phyloP scores from a whole-genome alignment of 2,329 filamentous ascomycete genomes.

The Colletotrichum siamense region DNA sequence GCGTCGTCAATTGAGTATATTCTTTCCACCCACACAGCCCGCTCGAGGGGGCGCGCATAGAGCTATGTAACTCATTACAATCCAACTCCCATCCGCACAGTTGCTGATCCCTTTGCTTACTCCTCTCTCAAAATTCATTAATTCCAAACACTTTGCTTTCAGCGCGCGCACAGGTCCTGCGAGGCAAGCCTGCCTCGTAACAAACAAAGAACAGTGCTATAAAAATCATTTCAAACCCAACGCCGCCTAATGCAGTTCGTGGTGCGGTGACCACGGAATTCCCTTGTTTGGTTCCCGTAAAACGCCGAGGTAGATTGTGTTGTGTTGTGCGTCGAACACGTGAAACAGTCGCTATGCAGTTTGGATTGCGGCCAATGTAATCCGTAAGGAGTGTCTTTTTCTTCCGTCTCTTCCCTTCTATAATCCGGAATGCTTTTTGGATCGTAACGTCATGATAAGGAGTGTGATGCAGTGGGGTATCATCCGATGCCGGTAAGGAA shows the following conservation, averaged over 20 bases:
- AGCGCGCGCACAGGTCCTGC: neutral
- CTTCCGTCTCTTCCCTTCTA: neutral
- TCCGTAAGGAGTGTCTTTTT: constrained; percentile 23
- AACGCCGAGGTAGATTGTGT: constrained; percentile 5
- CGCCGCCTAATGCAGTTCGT: constrained; percentile 21
- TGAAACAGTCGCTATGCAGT: constrained; percentile 63
- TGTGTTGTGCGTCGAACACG: constrained; percentile 19
- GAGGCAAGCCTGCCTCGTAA: neutral
- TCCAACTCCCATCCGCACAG: neutral
- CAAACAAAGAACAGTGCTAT: neutral
- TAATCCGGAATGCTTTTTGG: constrained; percentile 26
- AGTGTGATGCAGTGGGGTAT: constrained; percentile 38
- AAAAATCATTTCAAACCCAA: neutral
- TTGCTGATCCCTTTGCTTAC: neutral
- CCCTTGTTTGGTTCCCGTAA: constrained; percentile 1
- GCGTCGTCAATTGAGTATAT: neutral
- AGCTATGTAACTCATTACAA: constrained; percentile 3
- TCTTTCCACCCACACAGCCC: neutral
- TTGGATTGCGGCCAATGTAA: constrained; percentile 41
- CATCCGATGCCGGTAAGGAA: constrained; percentile 20
- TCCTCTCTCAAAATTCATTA: constrained; percentile 3
- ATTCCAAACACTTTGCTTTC: constrained; percentile 2
- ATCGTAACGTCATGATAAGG: constrained; percentile 37
- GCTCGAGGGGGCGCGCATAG: neutral
- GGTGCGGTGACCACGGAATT: neutral